phyloP scores from a whole-genome alignment of 2,329 filamentous ascomycete species.

The Davidsoniella eucalypti region DNA sequence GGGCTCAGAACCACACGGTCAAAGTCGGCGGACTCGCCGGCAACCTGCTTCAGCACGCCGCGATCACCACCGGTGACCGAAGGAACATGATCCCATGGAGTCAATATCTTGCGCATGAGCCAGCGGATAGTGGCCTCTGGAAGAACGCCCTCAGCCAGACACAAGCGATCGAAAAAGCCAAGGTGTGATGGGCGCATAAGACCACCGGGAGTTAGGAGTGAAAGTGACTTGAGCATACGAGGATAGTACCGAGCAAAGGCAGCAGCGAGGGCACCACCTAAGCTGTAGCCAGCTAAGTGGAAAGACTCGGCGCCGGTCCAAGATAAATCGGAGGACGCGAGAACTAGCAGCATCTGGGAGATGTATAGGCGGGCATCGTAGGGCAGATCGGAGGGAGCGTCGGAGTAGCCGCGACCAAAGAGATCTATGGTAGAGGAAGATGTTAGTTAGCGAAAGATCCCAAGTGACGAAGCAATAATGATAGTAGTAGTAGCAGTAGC shows the following conservation, averaged over 20 bases:
- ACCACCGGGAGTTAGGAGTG: constrained; percentile 52
- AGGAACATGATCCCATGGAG: constrained; percentile 24
- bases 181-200: constrained; percentile 49
- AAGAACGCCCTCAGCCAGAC: constrained; percentile 44
- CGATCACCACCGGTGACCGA: constrained; percentile 22
- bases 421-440: constrained; percentile 33
- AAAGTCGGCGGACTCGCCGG: constrained; percentile 18
- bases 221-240: constrained; percentile 42
- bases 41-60: constrained; percentile 22
- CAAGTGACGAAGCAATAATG: neutral
- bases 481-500: neutral
- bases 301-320: constrained; percentile 44
- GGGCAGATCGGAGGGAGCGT: constrained; percentile 41
- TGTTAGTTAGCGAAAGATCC: neutral
- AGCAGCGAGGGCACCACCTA: constrained; percentile 59
- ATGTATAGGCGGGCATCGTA: constrained; percentile 50
- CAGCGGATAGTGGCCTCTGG: constrained; percentile 40
- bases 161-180: constrained; percentile 39
- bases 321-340: constrained; percentile 43
- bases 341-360: constrained; percentile 45
- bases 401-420: constrained; percentile 63
- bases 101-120: constrained; percentile 34
- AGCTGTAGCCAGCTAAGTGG: constrained; percentile 60
- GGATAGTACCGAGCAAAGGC: constrained; percentile 56
- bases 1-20: constrained; percentile 35